Evolutionary conservation across 1,284 basidiomycete genomes (phyloP), one percentile per base, ranked within the genome.

Genomic region (Ustilago sp.): DNA sequence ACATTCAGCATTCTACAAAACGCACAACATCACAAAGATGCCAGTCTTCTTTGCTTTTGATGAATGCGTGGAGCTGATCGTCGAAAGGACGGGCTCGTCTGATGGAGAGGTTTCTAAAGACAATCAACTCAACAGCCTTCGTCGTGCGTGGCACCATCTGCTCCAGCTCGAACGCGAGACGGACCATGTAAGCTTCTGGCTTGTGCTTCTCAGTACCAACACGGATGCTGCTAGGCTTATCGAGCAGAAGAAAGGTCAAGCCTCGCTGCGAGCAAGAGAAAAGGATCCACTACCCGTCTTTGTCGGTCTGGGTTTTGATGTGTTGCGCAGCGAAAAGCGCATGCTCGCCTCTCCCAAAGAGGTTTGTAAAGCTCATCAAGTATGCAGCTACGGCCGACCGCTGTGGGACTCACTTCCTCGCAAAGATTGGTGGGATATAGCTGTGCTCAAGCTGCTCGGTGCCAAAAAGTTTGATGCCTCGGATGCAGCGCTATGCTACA

Each of bases 51-150:
- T 69, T 11, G 67, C 67, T n/a, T 32, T 69, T n/a, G 57, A 69
- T 52, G 61, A 63, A n/a, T 69, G 61, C 52, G 67, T 60, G 35
- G 39, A 68, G 55, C 13, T 68, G 32, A 62, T n/a, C n/a, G 34
- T 52, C 31, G 1, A 41, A 17, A 17, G 39, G 39, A 1, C 32
- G 15, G 13, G 32, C 38, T 6, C n/a, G 8, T n/a, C 31, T 4
- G 13, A 23, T 3, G 45, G 3, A 28, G 23, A 3, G 23, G 2
- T 28, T 28, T 28, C 23, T 28, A 28, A 28, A 28, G 23, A 2
- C 23, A 28, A 28, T 2, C 23, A 28, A 28, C 23, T 28, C 23
- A 28, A 28, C 23, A 59, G 60, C 51, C 50, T 69, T 15, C 57
- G 57, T 9, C 61, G 61, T 8, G 67, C 61, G 1, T 69, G 67